Conservation (phyloP, 805 yeast genomes). For the Zygoascus flipseniorum region DNA sequence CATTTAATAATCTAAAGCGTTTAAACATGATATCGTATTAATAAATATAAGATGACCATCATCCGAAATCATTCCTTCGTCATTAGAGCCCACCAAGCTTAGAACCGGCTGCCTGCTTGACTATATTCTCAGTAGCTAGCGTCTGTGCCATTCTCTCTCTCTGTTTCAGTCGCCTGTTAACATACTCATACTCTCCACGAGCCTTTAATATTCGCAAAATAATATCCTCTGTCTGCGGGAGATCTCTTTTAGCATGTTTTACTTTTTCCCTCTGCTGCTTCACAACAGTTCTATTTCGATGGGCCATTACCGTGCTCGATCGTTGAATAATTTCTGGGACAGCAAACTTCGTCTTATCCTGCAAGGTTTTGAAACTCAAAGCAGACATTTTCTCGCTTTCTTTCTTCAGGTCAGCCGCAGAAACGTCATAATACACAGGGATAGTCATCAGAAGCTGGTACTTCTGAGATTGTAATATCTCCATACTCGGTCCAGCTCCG, state of each 20-base stretch:
- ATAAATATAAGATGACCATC: background rate
- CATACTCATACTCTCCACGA: constrained; percentile 52
- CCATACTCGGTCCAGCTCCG: constrained; percentile 73
- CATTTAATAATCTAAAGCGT: too few relatives aligned
- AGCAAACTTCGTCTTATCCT: constrained; percentile 39
- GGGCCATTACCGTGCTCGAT: constrained; percentile 60
- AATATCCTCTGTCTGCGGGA: constrained; percentile 52
- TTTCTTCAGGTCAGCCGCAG: constrained; percentile 36
- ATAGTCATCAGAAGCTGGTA: constrained; percentile 58
- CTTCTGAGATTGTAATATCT: constrained; percentile 48
- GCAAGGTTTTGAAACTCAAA: constrained; percentile 40
- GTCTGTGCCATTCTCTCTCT: constrained; percentile 51
- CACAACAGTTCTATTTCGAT: constrained; percentile 53
- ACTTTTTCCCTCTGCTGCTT: constrained; percentile 39
- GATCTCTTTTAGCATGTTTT: constrained; percentile 37
- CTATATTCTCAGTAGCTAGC: constrained; percentile 41
- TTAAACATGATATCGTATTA: background rate
- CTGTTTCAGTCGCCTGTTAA: constrained; percentile 49
- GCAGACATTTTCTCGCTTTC: constrained; percentile 57
- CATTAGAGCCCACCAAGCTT: background rate
- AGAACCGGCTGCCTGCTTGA: constrained; percentile 14
- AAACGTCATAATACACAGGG: constrained; percentile 56
- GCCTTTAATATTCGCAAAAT: constrained; percentile 63
- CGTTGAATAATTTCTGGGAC: constrained; percentile 44
- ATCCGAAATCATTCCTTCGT: background rate